Percentiles rank a stretch among this genome's conserved stretches.
phyloP scores from a whole-genome alignment of 148 eudicot genomes.

The Rhododendron mucronatum region DNA sequence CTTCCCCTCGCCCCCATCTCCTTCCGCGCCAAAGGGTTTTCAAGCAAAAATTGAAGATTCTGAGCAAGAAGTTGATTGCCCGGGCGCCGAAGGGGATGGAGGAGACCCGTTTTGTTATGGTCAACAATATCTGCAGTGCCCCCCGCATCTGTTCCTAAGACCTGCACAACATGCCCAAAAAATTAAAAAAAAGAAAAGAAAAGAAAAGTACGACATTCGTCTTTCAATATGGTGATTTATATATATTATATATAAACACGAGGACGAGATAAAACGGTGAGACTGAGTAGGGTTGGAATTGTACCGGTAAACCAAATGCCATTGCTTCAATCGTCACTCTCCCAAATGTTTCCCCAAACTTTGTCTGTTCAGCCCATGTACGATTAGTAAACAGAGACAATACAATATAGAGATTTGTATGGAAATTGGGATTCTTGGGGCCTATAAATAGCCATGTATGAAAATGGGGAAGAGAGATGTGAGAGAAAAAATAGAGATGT shows the following conservation, averaged over 20 bases:
- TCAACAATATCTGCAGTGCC: constrained; percentile 89
- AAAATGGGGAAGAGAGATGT: no score
- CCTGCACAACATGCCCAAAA: constrained; percentile 31
- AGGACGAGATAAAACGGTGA: background rate
- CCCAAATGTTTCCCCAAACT: constrained; percentile 93
- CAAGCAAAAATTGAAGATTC: constrained; percentile 60
- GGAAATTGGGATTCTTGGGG: no score
- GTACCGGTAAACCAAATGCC: constrained; percentile 96
- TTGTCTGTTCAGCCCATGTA: constrained; percentile 39
- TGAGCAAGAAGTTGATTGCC: constrained; percentile 61
- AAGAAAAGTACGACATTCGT: background rate
- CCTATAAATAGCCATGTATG: no score
- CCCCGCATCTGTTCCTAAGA: constrained; percentile 95
- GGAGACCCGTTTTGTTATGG: constrained; percentile 75
- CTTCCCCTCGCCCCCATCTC: constrained; percentile 83
- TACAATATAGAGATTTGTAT: no score
- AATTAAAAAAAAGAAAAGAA: background rate
- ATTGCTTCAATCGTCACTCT: constrained; percentile 96
- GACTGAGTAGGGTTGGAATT: constrained; percentile 14
- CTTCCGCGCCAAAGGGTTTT: constrained; percentile 58
- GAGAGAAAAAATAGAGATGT: no score
- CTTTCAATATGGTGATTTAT: background rate
- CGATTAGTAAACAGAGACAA: background rate
- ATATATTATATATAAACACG: background rate
- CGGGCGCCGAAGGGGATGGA: constrained; percentile 71